phyloP scores from a whole-genome alignment of 768 basidiomycete genomes.

The Boletus pseudo-olivaceus region DNA sequence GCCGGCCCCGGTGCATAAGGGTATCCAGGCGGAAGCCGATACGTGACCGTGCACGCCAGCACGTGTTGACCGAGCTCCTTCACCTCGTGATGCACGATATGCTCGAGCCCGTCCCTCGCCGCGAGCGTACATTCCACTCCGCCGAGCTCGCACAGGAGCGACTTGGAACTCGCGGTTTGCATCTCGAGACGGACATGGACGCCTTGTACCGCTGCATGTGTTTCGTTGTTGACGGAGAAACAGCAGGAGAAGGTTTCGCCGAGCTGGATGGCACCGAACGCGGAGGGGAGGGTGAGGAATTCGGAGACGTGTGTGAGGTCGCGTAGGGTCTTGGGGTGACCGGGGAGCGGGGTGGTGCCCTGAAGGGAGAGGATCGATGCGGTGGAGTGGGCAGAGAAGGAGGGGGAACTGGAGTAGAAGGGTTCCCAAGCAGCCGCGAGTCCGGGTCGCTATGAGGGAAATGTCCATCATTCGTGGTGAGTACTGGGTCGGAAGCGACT shows the following conservation, averaged over 20 bases:
- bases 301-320: constrained; percentile 79
- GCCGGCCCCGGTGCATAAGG: constrained; percentile 47
- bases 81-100: constrained; percentile 79
- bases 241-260: constrained; percentile 86
- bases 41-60: constrained; percentile 78
- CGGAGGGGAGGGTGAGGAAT: constrained; percentile 73
- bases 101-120: constrained; percentile 60
- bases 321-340: constrained; percentile 79
- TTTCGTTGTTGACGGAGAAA: constrained; percentile 80
- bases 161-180: constrained; percentile 73
- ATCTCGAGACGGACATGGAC: constrained; percentile 76
- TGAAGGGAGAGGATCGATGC: constrained; percentile 76
- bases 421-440: constrained; percentile 79
- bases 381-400: constrained; percentile 79
- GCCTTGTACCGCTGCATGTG: constrained; percentile 56
- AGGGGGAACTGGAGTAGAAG: constrained; percentile 79
- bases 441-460: constrained; percentile 56
- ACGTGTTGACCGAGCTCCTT: constrained; percentile 94
- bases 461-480: constrained; percentile 3
- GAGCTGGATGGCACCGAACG: constrained; percentile 84
- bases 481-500: background rate
- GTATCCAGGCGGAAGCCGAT: constrained; percentile 63
- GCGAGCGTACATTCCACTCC: constrained; percentile 46
- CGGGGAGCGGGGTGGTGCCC: constrained; percentile 62
- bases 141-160: constrained; percentile 60